Evolutionary conservation across 129 eudicot genomes (phyloP), one percentile per base, ranked within the genome.

Genomic region (Flaveria robusta): DNA sequence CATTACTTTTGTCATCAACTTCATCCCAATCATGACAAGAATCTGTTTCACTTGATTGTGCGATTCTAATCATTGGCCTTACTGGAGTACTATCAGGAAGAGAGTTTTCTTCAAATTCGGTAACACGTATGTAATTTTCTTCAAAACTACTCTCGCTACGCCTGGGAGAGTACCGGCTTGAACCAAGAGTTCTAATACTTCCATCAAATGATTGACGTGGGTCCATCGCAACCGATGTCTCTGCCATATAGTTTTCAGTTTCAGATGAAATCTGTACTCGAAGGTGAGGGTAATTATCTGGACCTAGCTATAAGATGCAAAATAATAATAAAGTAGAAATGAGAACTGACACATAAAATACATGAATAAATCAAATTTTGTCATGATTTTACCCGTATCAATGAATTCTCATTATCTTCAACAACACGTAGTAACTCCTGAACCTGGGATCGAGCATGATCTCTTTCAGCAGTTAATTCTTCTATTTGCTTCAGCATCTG

Each of bases 401-500:
- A 22, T 67, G 93, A 67, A 71, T 45, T 81, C 60, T 80, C 81
- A 41, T 85, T 77, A 63, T 87, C 85, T 81, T 80, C 92, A 72
- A 84, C 77, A 31, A 74, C 82, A 51, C 81, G 87, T 79, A 83
- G 70, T 83, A 91, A 75, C 47, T 95, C 90, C 76, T 85, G 90
- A 82, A 95, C 85, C 79, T 91, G 94, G 10, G 96, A 72, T 74
- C 78, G 85, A 59, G 97, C 97, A 46, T 88, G 68, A 74, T 95
- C 97, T 76, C 97, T 82, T 71, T 91, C 97, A 81, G 77, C 29
- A 75, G 85, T 91, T 54, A 95, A 76, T 64, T 95, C 95, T 55
- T 85, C 86, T 54, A 89, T 72, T 81, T 87, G 89, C 69, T 83
- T 89, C 90, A 88, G 89, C 85, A 95, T 86, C 99, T 95, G 78